Conservation (phyloP, 2,329 filamentous ascomycete species). For the Stagonosporopsis tanaceti region DNA sequence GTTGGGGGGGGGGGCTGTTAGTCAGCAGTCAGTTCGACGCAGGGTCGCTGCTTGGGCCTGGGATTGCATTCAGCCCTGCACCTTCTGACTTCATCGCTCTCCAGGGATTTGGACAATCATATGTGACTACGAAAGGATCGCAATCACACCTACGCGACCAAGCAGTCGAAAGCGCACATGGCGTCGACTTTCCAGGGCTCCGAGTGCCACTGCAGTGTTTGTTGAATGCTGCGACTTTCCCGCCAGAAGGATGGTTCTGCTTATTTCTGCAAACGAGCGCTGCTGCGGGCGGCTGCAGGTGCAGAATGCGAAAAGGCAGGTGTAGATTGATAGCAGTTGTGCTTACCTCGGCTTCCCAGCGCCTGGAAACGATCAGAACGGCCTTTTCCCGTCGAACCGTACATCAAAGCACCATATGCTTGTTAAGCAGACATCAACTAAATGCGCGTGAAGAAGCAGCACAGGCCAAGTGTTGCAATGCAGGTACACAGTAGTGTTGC, state of each 20-base stretch:
- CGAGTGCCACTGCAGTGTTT: no score
- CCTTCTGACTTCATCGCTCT: slow-evolving; percentile 1
- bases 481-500: background rate
- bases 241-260: slow-evolving; percentile 4
- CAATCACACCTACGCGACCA: no score
- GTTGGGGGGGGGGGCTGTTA: background rate
- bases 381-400: background rate
- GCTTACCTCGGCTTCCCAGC: background rate
- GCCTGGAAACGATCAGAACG: no score
- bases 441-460: background rate
- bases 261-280: slow-evolving; percentile 8
- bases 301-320: slow-evolving; percentile 1
- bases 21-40: slow-evolving; percentile 4
- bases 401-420: background rate
- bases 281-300: background rate
- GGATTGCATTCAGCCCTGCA: background rate
- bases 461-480: background rate
- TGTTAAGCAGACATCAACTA: background rate
- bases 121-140: no score
- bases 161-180: no score
- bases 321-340: background rate
- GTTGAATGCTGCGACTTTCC: background rate
- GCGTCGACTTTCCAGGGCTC: no score
- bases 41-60: background rate
- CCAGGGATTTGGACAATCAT: no score